Base-by-base conservation (phyloP, 495 filamentous ascomycete genomes). In the Penicillium daleae region DNA sequence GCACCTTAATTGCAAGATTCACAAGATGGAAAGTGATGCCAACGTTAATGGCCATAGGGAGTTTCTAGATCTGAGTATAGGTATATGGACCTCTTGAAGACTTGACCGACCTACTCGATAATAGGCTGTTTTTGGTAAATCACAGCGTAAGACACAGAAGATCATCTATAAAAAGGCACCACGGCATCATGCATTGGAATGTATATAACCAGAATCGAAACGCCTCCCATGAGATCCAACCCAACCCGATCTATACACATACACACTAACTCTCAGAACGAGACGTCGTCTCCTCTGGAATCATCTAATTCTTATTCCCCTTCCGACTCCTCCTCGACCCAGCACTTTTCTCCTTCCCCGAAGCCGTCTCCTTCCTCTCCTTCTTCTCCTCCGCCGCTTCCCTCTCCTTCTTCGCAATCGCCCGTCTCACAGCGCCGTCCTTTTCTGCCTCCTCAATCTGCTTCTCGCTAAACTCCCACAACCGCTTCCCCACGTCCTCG, bases 391-490 rank as follows among this genome's bases (percentile, higher is more conserved):
- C 76, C 58, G 76, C 66, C 67, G 80, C 80, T 55, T 88, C 85
- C 56, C 75, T 78, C 56, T 86, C 83, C 76, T 91, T 91, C 80
- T 93, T 95, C 65, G 82, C 82, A 57, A 82, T 65, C 3, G 88
- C 87, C 57, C 90, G 80, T 42, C 76, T 80, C 26, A 86, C 78
- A 4, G 92, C 93, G 7, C 87, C 83, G 69, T 91, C 87, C 78
- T 91, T 95, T 79, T 99, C 95, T 40, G 87, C 82, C 64, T 83
- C 83, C 76, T 93, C 88, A 61, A 98, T 88, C 70, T 93, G 86
- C 75, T 86, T 87, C 78, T 96, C 95, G 71, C 90, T 96, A 48
- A 87, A 82, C 74, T 92, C 85, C 95, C 95, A 98, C 48, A 99
- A 79, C 72, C 86, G 82, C 81, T 92, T 92, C 48, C 91, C 92